Conservation (phyloP, 2,329 filamentous ascomycete species). For the Beauveria brongniartii region DNA sequence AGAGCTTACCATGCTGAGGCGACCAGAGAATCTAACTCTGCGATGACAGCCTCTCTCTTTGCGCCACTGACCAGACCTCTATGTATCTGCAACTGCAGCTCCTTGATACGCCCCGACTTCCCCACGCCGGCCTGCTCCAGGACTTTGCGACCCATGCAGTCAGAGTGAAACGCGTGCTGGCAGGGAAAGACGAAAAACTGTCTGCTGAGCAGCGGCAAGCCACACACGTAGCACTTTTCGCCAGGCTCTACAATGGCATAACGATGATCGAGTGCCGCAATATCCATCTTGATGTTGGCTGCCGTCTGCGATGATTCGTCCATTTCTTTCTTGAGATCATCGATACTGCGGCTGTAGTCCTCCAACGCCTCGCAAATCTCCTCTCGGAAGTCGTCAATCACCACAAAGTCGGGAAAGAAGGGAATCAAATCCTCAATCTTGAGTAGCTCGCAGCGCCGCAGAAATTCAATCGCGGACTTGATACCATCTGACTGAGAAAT, state of each 20-base stretch:
- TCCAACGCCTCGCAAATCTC: slow-evolving; percentile 93
- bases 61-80: slow-evolving; percentile 62
- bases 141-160: slow-evolving; percentile 82
- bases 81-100: slow-evolving; percentile 76
- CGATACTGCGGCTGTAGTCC: slow-evolving; percentile 87
- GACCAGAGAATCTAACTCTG: slow-evolving; percentile 85
- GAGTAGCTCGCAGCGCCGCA: slow-evolving; percentile 83
- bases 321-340: slow-evolving; percentile 85
- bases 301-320: slow-evolving; percentile 87
- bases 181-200: slow-evolving; percentile 99
- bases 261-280: slow-evolving; percentile 73
- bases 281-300: slow-evolving; percentile 82
- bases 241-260: slow-evolving; percentile 97
- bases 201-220: slow-evolving; percentile 73
- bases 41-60: slow-evolving; percentile 73
- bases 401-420: slow-evolving; percentile 97
- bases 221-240: slow-evolving; percentile 86
- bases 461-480: slow-evolving; percentile 87
- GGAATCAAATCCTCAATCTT: slow-evolving; percentile 95
- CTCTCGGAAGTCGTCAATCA: slow-evolving; percentile 98
- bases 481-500: slow-evolving; percentile 82
- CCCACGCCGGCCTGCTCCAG: slow-evolving; percentile 71
- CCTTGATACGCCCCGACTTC: slow-evolving; percentile 70
- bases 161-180: slow-evolving; percentile 94
- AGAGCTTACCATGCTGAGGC: slow-evolving; percentile 71